Evolutionary conservation across 1,284 basidiomycete species (phyloP).

Genomic region (Ustilago sp.): DNA sequence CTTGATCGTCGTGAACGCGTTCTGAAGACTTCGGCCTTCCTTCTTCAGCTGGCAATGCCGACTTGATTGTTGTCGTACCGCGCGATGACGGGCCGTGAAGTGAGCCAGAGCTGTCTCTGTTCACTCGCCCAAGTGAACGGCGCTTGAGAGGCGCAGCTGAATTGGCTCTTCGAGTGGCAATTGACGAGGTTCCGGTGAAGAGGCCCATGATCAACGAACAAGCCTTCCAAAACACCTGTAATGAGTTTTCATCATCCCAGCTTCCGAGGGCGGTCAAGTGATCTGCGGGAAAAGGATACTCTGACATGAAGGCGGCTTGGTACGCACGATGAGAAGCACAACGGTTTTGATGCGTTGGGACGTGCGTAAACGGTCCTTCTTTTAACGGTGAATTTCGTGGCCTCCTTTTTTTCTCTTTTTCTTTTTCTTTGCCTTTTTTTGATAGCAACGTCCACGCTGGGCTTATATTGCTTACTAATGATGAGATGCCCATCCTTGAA

Average conservation of each 20-base stretch:
- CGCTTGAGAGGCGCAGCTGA: slow-evolving; percentile 28
- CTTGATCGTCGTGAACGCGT: background rate
- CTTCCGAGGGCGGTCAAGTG: background rate
- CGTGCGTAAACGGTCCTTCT: slow-evolving; percentile 2
- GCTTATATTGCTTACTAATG: too few species aligned
- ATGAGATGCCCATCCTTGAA: too few species aligned
- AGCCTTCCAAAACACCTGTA: background rate
- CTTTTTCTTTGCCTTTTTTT: too few species aligned
- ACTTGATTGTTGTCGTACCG: background rate
- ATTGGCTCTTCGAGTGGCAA: slow-evolving; percentile 10
- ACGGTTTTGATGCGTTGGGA: background rate
- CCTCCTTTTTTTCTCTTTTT: background rate
- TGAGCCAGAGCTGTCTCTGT: background rate
- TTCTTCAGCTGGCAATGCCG: too few species aligned
- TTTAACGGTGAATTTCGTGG: background rate
- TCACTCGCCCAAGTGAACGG: slow-evolving; percentile 28
- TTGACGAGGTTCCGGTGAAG: slow-evolving; percentile 21
- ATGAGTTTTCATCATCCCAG: background rate
- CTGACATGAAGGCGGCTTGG: background rate
- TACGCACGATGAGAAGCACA: background rate
- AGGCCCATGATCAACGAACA: slow-evolving; percentile 29
- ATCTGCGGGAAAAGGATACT: background rate
- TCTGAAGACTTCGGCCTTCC: too few species aligned
- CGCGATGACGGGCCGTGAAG: background rate
- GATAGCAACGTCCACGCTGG: too few species aligned